phyloP scores from a whole-genome alignment of 768 basidiomycete genomes.

The Exidia glandulosa region DNA sequence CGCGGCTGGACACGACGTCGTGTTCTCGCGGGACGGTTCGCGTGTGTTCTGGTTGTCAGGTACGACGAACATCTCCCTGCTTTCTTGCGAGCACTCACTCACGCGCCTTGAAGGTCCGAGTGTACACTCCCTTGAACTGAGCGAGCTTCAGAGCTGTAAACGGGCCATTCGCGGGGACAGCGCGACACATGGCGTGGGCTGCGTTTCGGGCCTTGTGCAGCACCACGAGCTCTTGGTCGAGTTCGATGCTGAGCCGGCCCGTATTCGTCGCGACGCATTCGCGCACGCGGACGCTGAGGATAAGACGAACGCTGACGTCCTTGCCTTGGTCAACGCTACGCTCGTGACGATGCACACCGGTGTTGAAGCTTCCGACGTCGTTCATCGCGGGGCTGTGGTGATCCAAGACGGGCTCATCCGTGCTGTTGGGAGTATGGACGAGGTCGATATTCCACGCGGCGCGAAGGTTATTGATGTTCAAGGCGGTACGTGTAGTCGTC shows the following conservation, averaged over 20 bases:
- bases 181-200: constrained; percentile 48
- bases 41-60: constrained; percentile 67
- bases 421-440: constrained; percentile 26
- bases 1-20: constrained; percentile 64
- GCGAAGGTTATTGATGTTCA: constrained; percentile 44
- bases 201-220: constrained; percentile 43
- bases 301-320: constrained; percentile 28
- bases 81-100: not conserved
- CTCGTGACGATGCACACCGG: constrained; percentile 59
- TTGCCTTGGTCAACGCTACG: constrained; percentile 59
- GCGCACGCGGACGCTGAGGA: constrained; percentile 3
- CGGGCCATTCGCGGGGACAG: constrained; percentile 37
- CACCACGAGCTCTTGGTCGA: constrained; percentile 47
- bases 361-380: constrained; percentile 34
- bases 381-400: constrained; percentile 41
- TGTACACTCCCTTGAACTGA: constrained; percentile 49
- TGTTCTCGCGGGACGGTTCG: constrained; percentile 52
- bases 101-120: constrained; percentile 36
- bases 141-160: constrained; percentile 38
- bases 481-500: constrained; percentile 36
- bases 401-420: constrained; percentile 49
- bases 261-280: constrained; percentile 43
- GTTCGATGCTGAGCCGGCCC: constrained; percentile 49
- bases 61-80: too few species aligned
- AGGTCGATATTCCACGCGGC: constrained; percentile 25